Evolutionary conservation across 2,329 filamentous ascomycete genomes (phyloP).

Genomic region (Botrytis cinerea): DNA sequence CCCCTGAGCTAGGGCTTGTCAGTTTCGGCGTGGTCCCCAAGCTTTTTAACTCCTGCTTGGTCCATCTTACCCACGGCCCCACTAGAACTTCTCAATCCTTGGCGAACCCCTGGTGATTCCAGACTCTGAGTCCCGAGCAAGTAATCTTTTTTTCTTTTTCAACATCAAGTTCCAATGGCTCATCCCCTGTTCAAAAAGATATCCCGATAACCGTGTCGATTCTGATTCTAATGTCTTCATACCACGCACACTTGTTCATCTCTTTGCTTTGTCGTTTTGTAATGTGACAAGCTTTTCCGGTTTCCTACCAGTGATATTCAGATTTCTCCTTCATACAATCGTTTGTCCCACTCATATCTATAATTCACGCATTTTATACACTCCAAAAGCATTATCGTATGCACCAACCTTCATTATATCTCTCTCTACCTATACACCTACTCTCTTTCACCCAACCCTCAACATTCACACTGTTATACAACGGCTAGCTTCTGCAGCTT

Average conservation of each 20-base stretch:
- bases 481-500: slow-evolving; percentile 18
- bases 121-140: slow-evolving; percentile 11
- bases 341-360: slow-evolving; percentile 11
- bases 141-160: slow-evolving; percentile 9
- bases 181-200: background rate
- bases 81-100: background rate
- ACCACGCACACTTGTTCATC: slow-evolving; percentile 2
- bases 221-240: slow-evolving; percentile 19
- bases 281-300: background rate
- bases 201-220: slow-evolving; percentile 8
- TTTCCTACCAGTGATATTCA: background rate
- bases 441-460: background rate
- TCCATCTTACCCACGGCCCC: slow-evolving; percentile 1
- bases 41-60: background rate
- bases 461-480: background rate
- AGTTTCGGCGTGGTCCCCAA: slow-evolving; percentile 12
- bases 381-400: background rate
- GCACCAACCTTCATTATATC: slow-evolving; percentile 16
- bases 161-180: background rate
- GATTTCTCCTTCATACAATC: slow-evolving; percentile 13
- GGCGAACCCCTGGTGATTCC: slow-evolving; percentile 17
- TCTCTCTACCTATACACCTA: slow-evolving; percentile 2
- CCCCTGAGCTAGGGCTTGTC: slow-evolving; percentile 12
- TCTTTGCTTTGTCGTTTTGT: background rate
- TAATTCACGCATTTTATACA: slow-evolving; percentile 10